Evolutionary conservation across 495 filamentous ascomycete species (phyloP).

Genomic region (Pyrenula massariospora): DNA sequence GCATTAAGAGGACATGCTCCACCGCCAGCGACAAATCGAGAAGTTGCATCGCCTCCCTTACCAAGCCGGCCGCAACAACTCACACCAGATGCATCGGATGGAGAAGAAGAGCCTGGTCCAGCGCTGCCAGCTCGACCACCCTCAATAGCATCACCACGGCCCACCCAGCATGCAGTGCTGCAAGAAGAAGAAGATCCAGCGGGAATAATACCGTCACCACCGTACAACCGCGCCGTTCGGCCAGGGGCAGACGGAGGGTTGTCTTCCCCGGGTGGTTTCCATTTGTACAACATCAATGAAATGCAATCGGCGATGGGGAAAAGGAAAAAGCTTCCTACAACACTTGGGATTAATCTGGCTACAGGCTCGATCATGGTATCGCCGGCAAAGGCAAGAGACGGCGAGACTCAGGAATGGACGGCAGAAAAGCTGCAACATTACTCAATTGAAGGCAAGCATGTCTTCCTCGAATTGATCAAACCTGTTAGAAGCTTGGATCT

Average conservation of each 20-base stretch:
- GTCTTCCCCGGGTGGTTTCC: slow-evolving; percentile 65
- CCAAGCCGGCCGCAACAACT: slow-evolving; percentile 29
- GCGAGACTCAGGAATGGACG: slow-evolving; percentile 80
- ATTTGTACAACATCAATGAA: slow-evolving; percentile 92
- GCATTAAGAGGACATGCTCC: slow-evolving; percentile 42
- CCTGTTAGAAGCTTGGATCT: slow-evolving; percentile 93
- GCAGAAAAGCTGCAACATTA: slow-evolving; percentile 90
- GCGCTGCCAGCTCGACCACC: slow-evolving; percentile 58
- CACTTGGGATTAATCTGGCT: slow-evolving; percentile 74
- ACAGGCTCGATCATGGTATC: slow-evolving; percentile 85
- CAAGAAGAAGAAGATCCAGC: slow-evolving; percentile 19
- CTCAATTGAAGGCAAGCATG: slow-evolving; percentile 94
- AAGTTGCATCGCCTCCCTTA: slow-evolving; percentile 21
- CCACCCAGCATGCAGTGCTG: slow-evolving; percentile 37
- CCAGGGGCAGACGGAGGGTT: slow-evolving; percentile 19
- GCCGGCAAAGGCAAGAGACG: slow-evolving; percentile 68
- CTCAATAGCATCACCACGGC: slow-evolving; percentile 45
- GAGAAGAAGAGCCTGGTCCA: slow-evolving; percentile 47
- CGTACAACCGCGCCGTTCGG: slow-evolving; percentile 40
- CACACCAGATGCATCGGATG: slow-evolving; percentile 38
- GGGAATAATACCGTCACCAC: slow-evolving; percentile 44
- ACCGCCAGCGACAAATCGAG: slow-evolving; percentile 17
- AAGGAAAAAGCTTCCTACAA: slow-evolving; percentile 95
- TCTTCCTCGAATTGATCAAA: slow-evolving; percentile 84
- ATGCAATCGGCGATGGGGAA: slow-evolving; percentile 91